Base-by-base conservation (phyloP, 1,139 yeast species). In the Yamadazyma atmosphaerica region DNA sequence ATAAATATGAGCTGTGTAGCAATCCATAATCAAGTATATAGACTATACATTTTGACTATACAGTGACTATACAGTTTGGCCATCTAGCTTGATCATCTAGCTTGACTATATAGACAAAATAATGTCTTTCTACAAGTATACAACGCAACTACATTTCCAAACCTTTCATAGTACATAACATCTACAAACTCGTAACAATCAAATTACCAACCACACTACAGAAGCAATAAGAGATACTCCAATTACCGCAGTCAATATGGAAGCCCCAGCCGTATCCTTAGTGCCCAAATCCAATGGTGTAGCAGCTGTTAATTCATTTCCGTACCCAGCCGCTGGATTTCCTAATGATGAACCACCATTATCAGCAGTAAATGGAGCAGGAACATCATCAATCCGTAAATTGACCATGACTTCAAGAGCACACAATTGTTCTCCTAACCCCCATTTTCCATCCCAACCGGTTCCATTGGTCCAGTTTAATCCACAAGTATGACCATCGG, bases 371-470 rank as follows among this genome's bases (percentile, higher is more conserved):
- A 68, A 79, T 24, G 86, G 89, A 42, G 79, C 74, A 16, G 74
- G 79, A 45, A 69, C 70, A 26, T 74, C 64, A 38, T 71, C 60
- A 16, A 78, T 78, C 55, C 81, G 66, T 38, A 84, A 69, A 49
- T 77, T 82, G 49, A 82, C 85, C 55, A 89, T 75, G 4, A 79
- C 79, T 58, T 89, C 97, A 41, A 89, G 68, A 0, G 97, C 95
- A 35, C 81, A 63, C 86, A 90, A 86, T 61, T 90, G 96, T 62
- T 90, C 97, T 46, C 98, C 98, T 29, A 90, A 72, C n/a, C 98
- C 98, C 51, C 77, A 89, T 35, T 52, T 58, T 2, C 81, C 83
- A 61, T 90, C 98, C 85, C 89, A 90, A n/a, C 77, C 77, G 2
- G 56, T 46, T 34, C 63, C 68, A 22, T 63, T 55, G 32, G 77